Percentiles rank a stretch among this genome's conserved stretches.
Evolutionary conservation across 129 eudicot genomes (phyloP).

Genomic region (Flaveria sonorensis): DNA sequence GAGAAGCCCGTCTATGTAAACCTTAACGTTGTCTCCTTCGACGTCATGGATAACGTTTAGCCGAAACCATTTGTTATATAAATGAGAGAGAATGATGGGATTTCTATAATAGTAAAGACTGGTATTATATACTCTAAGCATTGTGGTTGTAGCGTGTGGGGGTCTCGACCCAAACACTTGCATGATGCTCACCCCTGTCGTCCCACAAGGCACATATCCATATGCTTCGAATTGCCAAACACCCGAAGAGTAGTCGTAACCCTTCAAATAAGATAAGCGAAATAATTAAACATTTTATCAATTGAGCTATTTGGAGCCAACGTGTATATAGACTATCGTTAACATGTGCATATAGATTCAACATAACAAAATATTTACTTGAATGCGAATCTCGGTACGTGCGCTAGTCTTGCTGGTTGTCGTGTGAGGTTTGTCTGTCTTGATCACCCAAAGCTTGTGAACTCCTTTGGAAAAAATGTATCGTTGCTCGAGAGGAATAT

Average conservation of each 20-base stretch:
- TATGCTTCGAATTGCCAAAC: slow-evolving; percentile 52
- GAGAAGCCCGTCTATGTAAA: slow-evolving; percentile 28
- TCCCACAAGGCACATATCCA: slow-evolving; percentile 39
- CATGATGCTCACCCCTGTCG: slow-evolving; percentile 46
- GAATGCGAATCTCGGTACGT: slow-evolving; percentile 48
- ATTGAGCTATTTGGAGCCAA: neutral
- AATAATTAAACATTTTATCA: neutral
- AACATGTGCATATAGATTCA: no score
- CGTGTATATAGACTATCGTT: neutral
- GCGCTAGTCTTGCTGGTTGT: slow-evolving; percentile 35
- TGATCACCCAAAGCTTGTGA: slow-evolving; percentile 50
- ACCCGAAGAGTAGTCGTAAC: slow-evolving; percentile 43
- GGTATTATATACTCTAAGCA: slow-evolving; percentile 36
- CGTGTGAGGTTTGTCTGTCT: slow-evolving; percentile 46
- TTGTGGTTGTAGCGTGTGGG: slow-evolving; percentile 42
- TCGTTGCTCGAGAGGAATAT: slow-evolving; percentile 38
- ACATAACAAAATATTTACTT: neutral
- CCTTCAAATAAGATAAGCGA: slow-evolving; percentile 22
- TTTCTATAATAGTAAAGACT: slow-evolving; percentile 21
- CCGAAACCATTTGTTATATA: slow-evolving; percentile 38
- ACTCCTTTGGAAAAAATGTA: slow-evolving; percentile 45
- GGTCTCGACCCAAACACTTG: slow-evolving; percentile 45
- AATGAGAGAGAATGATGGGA: neutral
- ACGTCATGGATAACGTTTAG: slow-evolving; percentile 40
- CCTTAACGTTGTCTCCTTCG: slow-evolving; percentile 10